phyloP scores from a whole-genome alignment of 2,329 filamentous ascomycete species.

The Sporothrix brasiliensis region DNA sequence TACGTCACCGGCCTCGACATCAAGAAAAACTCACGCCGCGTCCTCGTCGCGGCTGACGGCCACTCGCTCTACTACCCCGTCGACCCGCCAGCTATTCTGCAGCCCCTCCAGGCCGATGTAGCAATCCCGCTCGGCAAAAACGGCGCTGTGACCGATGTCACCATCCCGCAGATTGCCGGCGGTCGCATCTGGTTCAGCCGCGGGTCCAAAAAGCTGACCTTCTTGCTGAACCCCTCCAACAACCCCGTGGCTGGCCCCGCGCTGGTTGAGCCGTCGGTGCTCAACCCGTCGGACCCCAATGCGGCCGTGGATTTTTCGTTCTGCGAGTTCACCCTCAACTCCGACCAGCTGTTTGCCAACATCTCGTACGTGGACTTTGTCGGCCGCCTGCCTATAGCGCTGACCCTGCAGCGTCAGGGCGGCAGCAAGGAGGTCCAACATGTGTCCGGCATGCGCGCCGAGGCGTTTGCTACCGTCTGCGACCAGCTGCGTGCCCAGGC shows the following conservation, averaged over 20 bases:
- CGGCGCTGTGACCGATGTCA: conserved; percentile 55
- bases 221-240: conserved; percentile 60
- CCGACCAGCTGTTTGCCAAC: conserved; percentile 61
- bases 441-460: conserved; percentile 60
- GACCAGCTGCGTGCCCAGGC: conserved; percentile 59
- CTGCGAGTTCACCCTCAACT: conserved; percentile 64
- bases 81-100: conserved; percentile 50
- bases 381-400: conserved; percentile 55
- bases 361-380: conserved; percentile 72
- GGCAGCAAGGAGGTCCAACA: conserved; percentile 49
- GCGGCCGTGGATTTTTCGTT: conserved; percentile 58
- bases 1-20: conserved; percentile 67
- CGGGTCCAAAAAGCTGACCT: conserved; percentile 57
- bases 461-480: conserved; percentile 61
- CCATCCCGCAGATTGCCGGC: conserved; percentile 65
- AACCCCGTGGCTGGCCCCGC: conserved; percentile 51
- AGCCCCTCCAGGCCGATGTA: conserved; percentile 57
- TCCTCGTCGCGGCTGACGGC: conserved; percentile 50
- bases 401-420: conserved; percentile 51
- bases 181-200: conserved; percentile 66
- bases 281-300: conserved; percentile 62
- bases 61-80: conserved; percentile 60
- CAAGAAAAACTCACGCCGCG: conserved; percentile 47
- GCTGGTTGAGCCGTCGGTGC: conserved; percentile 68
- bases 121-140: conserved; percentile 63